A percentile compares a stretch with the other conserved stretches of the same genome.
These are phyloP conservation scores for Striga asiatica DNA, from an alignment of 257 asterid species.

Conservation along the genomic window DNA sequence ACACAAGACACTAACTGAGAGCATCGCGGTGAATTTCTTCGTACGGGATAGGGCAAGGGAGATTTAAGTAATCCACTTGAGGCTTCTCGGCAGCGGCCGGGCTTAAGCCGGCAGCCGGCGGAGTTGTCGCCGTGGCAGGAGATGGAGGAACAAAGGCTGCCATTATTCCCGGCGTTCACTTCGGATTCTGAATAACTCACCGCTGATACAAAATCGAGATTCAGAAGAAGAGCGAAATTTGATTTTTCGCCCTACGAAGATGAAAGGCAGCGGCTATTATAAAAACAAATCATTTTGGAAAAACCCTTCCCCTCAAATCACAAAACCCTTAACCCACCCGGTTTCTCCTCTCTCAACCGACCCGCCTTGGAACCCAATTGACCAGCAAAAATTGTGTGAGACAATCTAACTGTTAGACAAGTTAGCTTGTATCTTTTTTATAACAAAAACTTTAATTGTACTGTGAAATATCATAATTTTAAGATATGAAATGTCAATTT, in stretches of 20 bases:
- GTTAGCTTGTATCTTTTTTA: too few species aligned
- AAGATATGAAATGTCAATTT: too few species aligned
- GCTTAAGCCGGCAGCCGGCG: conserved; percentile 30
- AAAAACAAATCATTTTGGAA: conserved; percentile 6
- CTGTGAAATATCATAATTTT: too few species aligned
- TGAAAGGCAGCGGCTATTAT: conserved; percentile 5
- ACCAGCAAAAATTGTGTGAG: too few species aligned
- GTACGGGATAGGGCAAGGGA: conserved; percentile 89
- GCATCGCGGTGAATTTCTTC: conserved; percentile 98
- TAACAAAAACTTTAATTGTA: too few species aligned
- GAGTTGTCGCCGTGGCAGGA: conserved; percentile 26
- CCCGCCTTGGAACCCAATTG: too few species aligned
- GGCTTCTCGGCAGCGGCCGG: conserved; percentile 35
- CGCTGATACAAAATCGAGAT: background rate
- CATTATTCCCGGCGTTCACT: conserved; percentile 28
- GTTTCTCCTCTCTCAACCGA: too few species aligned
- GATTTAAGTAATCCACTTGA: conserved; percentile 58
- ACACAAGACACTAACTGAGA: conserved; percentile 69
- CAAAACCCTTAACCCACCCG: conserved; percentile 39
- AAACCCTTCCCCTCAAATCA: conserved; percentile 39
- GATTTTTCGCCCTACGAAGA: conserved; percentile 14
- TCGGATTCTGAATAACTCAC: background rate
- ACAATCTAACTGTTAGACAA: too few species aligned
- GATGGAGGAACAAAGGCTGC: conserved; percentile 42
- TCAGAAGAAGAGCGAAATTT: conserved; percentile 19